Evolutionary conservation across 331 rosid species (phyloP).

Genomic region (Arachis monticola): DNA sequence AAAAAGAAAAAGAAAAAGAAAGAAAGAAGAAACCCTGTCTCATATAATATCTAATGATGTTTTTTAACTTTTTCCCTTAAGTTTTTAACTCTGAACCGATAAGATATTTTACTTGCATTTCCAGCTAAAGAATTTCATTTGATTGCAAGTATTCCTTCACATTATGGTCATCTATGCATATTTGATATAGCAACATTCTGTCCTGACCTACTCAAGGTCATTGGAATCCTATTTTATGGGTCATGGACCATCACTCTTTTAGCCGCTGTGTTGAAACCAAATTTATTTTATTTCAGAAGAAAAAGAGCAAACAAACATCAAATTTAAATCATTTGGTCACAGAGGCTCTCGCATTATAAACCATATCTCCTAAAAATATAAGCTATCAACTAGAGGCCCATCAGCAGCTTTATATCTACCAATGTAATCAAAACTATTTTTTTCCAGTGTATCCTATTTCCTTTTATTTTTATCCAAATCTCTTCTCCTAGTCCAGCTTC

Average conservation of each 20-base stretch:
- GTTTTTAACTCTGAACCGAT: background rate
- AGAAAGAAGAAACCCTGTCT: background rate
- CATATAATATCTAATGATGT: background rate
- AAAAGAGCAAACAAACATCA: background rate
- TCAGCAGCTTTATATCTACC: background rate
- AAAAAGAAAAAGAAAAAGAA: no score
- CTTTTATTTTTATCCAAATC: conserved; percentile 4
- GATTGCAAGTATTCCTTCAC: background rate
- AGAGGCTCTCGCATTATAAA: background rate
- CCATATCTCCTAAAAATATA: background rate
- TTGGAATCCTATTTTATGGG: background rate
- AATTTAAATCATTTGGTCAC: background rate
- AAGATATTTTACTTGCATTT: background rate
- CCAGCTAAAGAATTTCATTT: background rate
- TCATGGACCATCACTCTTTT: background rate
- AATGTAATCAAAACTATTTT: background rate
- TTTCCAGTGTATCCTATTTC: conserved; percentile 21
- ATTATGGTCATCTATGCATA: background rate
- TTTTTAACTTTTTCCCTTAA: background rate
- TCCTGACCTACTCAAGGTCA: background rate
- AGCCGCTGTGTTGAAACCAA: no score
- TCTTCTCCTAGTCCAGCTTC: conserved; percentile 27
- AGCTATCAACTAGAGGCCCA: background rate
- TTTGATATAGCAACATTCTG: background rate
- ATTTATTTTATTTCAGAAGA: background rate